Evolutionary conservation across 768 basidiomycete genomes (phyloP).

Genomic region (Russula virescens): DNA sequence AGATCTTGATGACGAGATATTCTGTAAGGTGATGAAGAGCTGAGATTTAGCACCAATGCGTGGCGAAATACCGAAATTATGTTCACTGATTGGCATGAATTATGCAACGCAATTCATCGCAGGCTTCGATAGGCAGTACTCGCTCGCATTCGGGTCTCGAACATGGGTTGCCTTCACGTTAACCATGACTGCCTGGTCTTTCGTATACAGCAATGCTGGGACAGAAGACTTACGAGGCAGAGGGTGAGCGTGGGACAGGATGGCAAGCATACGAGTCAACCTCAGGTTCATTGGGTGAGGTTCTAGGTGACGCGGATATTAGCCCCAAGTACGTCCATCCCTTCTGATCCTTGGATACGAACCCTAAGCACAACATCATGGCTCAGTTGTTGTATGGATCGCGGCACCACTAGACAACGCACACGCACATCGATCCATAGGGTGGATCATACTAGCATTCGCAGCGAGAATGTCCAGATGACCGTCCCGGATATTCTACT

Average conservation of each 20-base stretch:
- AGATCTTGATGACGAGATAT: conserved; percentile 6
- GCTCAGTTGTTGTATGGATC: no score
- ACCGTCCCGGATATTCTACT: no score
- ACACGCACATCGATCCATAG: no score
- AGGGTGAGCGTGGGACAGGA: neutral
- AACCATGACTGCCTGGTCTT: neutral
- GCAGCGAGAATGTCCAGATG: no score
- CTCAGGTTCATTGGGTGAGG: conserved; percentile 8
- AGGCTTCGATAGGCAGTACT: conserved; percentile 14
- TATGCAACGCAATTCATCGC: conserved; percentile 6
- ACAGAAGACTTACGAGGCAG: neutral
- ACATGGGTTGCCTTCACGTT: neutral
- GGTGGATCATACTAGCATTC: no score
- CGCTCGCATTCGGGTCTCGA: neutral
- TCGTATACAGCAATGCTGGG: conserved; percentile 9
- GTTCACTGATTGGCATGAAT: neutral
- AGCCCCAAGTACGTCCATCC: conserved; percentile 14
- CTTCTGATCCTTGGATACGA: conserved; percentile 1
- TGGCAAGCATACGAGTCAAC: neutral
- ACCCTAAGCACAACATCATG: neutral
- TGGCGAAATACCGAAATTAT: neutral
- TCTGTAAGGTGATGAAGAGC: neutral
- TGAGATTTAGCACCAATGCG: neutral
- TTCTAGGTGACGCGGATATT: conserved; percentile 16
- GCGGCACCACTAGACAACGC: no score